Base-by-base conservation (phyloP, 2,329 filamentous ascomycete genomes). In the Eurotiales sp. region DNA sequence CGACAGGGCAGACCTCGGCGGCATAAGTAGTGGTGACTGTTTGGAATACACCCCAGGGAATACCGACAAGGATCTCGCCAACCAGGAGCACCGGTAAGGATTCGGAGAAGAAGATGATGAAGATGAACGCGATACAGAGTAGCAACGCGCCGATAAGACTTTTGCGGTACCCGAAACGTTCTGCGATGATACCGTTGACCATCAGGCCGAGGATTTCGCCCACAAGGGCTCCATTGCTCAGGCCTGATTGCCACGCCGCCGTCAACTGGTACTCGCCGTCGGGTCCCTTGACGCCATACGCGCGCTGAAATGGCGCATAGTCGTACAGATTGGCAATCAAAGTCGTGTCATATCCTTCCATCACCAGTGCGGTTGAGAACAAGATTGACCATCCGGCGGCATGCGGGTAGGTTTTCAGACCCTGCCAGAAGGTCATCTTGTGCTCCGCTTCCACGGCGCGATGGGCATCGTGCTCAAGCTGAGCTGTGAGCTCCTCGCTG, bases 371-470 rank as follows among this genome's bases (percentile, higher is more conserved):
- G 1, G 65, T 62, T 2, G 67, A 71, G 68, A 95, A 91, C 53
- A 95, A 75, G 46, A 95, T 64, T 59, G 85, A 88, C 88, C 89
- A 95, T 15, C 75, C 79, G 52, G 93, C 85, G 19, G 90, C 90
- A 73, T 95, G 92, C 52, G 89, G 90, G 64, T 96, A 96, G 22
- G 93, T 77, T 64, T 77, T 83, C 67, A 95, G 78, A 56, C 88
- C 89, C 73, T 95, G 83, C 66, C 80, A 65, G 53, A 95, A 74
- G 45, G 79, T 86, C 86, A 89, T 89, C 14, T 74, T 77, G 59
- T 83, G 84, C 54, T 75, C 72, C 59, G 74, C 73, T 22, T 72
- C 65, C 17, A 65, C 64, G n/a, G 63, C 67, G 22, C 61, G 59
- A 27, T 61, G 58, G 14, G 34, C 34, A 12, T 37, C 34, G 34